phyloP scores from a whole-genome alignment of 225 moss, liverwort and hornwort genomes.

The Pleurozium schreberi region DNA sequence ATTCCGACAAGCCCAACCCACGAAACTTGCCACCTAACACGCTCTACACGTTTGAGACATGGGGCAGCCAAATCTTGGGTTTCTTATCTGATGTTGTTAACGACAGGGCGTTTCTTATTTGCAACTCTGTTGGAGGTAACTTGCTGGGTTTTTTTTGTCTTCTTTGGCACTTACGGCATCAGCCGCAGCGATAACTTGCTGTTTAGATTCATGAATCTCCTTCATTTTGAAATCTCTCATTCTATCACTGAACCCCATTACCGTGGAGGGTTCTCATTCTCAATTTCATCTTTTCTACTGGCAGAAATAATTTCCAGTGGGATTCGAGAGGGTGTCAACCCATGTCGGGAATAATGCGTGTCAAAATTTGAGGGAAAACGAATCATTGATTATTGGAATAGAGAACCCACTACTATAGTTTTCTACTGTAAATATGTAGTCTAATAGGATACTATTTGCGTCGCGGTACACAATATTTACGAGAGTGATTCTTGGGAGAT shows the following conservation, averaged over 20 bases:
- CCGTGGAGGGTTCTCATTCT: not conserved
- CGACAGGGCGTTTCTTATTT: conserved; percentile 68
- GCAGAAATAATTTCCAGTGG: not conserved
- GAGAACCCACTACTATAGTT: not conserved
- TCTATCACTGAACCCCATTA: not conserved
- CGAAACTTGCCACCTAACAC: conserved; percentile 36
- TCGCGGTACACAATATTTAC: too few species aligned
- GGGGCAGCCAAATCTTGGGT: conserved; percentile 66
- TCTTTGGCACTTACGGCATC: not conserved
- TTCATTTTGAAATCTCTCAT: not conserved
- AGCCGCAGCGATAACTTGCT: not conserved
- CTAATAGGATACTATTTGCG: not conserved
- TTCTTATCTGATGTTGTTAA: conserved; percentile 65
- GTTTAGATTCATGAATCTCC: not conserved
- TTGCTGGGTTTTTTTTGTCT: not conserved
- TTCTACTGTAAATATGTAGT: not conserved
- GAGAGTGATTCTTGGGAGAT: too few species aligned
- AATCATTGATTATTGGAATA: not conserved
- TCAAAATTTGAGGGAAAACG: not conserved
- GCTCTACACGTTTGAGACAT: conserved; percentile 71
- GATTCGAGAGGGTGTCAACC: not conserved
- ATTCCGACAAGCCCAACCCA: conserved; percentile 75
- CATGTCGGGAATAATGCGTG: not conserved
- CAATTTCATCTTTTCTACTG: not conserved
- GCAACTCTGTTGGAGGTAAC: conserved; percentile 76